A percentile compares a stretch with the other conserved stretches of the same genome.
Evolutionary conservation across 495 filamentous ascomycete genomes (phyloP).

Genomic region (Aspergillus homomorphus): DNA sequence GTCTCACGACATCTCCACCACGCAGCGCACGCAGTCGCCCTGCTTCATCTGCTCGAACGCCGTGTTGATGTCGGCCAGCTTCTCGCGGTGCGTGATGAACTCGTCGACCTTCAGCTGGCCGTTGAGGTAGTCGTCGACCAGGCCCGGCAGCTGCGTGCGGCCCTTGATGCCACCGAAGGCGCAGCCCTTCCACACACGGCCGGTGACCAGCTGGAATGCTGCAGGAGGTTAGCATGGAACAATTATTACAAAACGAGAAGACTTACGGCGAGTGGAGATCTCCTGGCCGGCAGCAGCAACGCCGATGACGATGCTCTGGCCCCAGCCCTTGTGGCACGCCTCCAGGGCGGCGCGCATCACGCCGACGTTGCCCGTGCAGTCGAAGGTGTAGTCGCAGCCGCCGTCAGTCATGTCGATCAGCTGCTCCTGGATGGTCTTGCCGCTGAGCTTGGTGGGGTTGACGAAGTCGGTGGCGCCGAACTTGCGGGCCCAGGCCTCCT

Average conservation of each 20-base stretch:
- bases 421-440: conserved; percentile 79
- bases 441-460: conserved; percentile 77
- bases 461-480: conserved; percentile 97
- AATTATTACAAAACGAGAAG: conserved; percentile 2
- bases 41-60: conserved; percentile 93
- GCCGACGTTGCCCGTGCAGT: conserved; percentile 94
- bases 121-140: conserved; percentile 86
- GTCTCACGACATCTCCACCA: conserved; percentile 41
- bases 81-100: conserved; percentile 96
- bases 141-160: conserved; percentile 80
- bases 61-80: conserved; percentile 73
- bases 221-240: neutral
- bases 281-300: conserved; percentile 97
- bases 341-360: conserved; percentile 97
- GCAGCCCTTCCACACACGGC: conserved; percentile 95
- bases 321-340: conserved; percentile 99
- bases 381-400: conserved; percentile 97
- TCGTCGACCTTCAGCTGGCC: conserved; percentile 97
- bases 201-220: conserved; percentile 99
- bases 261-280: conserved; percentile 92
- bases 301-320: conserved; percentile 95
- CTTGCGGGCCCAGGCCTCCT: conserved; percentile 88
- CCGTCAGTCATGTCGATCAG: conserved; percentile 99
- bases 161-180: conserved; percentile 99
- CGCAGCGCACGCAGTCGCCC: conserved; percentile 93